phyloP scores from a whole-genome alignment of 176 grass and related monocot species.

The Olyra latifolia region DNA sequence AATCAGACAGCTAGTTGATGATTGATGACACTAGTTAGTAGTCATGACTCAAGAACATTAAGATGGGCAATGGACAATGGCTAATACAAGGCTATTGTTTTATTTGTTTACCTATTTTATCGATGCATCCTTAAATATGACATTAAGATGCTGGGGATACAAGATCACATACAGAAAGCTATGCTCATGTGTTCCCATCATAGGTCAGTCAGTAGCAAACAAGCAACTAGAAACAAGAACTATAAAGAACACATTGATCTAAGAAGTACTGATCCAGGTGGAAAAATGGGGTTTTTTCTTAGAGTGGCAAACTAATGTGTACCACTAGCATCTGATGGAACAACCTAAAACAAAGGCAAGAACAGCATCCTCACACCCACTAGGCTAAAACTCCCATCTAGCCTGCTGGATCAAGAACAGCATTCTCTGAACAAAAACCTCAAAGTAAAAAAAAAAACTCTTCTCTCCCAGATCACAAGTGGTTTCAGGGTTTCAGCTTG shows the following conservation, averaged over 20 bases:
- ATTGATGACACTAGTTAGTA: too few relatives aligned
- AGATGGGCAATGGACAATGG: too few relatives aligned
- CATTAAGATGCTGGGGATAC: not conserved
- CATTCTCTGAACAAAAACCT: not conserved
- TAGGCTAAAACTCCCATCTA: not conserved
- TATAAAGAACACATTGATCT: not conserved
- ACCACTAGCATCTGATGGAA: conserved; percentile 1
- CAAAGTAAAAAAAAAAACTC: too few relatives aligned
- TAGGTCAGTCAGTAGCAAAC: not conserved
- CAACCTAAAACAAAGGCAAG: conserved; percentile 7
- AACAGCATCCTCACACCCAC: not conserved
- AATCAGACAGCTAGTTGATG: too few relatives aligned
- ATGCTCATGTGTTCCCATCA: not conserved
- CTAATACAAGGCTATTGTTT: not conserved
- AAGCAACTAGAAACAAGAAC: not conserved
- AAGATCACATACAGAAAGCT: not conserved
- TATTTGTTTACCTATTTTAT: not conserved
- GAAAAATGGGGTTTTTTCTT: not conserved
- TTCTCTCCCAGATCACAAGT: not conserved
- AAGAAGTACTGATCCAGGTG: not conserved
- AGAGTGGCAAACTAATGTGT: not conserved
- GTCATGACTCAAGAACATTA: too few relatives aligned
- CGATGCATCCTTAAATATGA: not conserved
- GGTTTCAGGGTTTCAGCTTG: not conserved
- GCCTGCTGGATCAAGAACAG: too few relatives aligned